phyloP scores from a whole-genome alignment of 1,139 yeast species.

The Debaryomyces sp. region DNA sequence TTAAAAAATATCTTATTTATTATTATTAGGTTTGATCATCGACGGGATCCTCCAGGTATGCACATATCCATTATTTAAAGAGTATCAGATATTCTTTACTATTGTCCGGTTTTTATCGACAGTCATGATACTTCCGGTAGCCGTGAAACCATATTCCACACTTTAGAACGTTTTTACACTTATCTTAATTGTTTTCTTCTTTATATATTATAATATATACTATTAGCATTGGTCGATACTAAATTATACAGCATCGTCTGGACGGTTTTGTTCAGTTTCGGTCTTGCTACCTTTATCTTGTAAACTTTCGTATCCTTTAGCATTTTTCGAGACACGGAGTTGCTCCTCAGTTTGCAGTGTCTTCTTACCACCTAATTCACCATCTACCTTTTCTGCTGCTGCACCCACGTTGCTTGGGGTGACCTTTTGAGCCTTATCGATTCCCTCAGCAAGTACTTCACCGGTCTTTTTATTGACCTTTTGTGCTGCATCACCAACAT shows the following conservation, averaged over 20 bases:
- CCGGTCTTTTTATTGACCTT: conserved; percentile 33
- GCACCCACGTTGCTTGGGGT: conserved; percentile 10
- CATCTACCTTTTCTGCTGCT: too few species aligned
- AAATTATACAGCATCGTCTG: conserved; percentile 42
- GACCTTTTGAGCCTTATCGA: conserved; percentile 32
- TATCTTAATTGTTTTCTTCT: background rate
- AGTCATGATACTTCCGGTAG: too few species aligned
- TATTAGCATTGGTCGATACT: background rate
- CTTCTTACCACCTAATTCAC: too few species aligned
- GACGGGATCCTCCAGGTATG: too few species aligned
- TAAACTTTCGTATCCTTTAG: conserved; percentile 38
- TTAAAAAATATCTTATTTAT: background rate
- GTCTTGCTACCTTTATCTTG: conserved; percentile 48
- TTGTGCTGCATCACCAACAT: conserved; percentile 14
- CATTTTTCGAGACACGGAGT: conserved; percentile 27
- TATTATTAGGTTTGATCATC: too few species aligned
- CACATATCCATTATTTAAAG: too few species aligned
- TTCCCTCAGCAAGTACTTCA: conserved; percentile 37
- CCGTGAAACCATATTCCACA: too few species aligned
- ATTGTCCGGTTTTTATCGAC: too few species aligned
- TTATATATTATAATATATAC: background rate
- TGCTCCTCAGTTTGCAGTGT: conserved; percentile 16
- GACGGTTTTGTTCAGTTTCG: conserved; percentile 49
- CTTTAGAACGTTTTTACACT: too few species aligned
- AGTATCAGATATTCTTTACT: too few species aligned